phyloP scores from a whole-genome alignment of 306 rosid species.

The Cajanus cajan region DNA sequence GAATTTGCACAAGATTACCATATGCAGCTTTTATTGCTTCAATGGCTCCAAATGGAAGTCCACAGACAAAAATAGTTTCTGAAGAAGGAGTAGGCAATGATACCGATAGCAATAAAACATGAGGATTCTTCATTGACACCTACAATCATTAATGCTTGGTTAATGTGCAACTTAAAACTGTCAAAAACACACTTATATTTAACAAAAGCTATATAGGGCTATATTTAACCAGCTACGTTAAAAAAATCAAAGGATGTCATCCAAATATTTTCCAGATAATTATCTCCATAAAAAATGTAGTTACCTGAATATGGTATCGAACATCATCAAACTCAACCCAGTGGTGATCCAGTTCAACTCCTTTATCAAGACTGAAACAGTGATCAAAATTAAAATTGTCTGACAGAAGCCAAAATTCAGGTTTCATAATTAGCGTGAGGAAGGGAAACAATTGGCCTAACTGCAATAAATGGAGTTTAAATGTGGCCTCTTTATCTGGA shows the following conservation, averaged over 20 bases:
- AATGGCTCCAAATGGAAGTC: constrained; percentile 90
- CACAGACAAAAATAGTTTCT: constrained; percentile 69
- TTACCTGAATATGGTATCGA: constrained; percentile 90
- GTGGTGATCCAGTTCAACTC: constrained; percentile 80
- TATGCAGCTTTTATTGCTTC: constrained; percentile 92
- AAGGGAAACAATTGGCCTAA: background rate
- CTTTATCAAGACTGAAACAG: constrained; percentile 73
- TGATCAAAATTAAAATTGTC: constrained; percentile 5
- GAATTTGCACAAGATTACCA: constrained; percentile 72
- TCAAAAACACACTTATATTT: constrained; percentile 11
- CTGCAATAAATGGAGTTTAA: background rate
- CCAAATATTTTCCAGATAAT: background rate
- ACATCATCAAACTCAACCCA: constrained; percentile 97
- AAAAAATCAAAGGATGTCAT: background rate
- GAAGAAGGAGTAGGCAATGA: constrained; percentile 87
- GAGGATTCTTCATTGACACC: constrained; percentile 83
- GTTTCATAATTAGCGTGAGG: background rate
- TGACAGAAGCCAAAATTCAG: background rate
- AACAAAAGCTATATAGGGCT: background rate
- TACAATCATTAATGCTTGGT: constrained; percentile 31
- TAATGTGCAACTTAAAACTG: constrained; percentile 24
- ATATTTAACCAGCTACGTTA: background rate
- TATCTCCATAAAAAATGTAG: background rate
- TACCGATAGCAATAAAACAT: constrained; percentile 65
- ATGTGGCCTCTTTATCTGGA: background rate